Base-by-base conservation (phyloP, 352 stramenopile species). In the Globisporangium abappressorium region DNA sequence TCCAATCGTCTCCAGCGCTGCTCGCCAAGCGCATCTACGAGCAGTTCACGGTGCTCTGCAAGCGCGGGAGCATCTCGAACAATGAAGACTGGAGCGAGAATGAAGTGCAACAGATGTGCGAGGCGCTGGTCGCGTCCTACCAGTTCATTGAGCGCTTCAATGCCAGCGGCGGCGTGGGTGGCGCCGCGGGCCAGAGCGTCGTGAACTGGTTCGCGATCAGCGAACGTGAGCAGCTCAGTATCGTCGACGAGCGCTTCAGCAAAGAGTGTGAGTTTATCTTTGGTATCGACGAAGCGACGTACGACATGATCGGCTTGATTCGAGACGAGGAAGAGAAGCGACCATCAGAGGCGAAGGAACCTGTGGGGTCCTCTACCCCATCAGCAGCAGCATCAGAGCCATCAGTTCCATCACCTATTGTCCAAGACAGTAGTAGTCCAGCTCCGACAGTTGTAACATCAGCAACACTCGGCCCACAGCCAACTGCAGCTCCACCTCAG, bases 71-170 rank as follows among this genome's bases (percentile, higher is more conserved):
- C 9, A 33, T n/a, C 26, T 58, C 38, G 0, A 3, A 58, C 54
- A 33, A 58, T 4, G 54, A 41, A 24, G 26, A 28, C 54, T 58
- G 33, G 26, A 58, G 15, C 26, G 54, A 58, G 15, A 58, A 26
- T 9, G 46, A 66, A 5, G 15, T n/a, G 46, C 24, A 47, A 28
- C 14, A 64, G n/a, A 65, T n/a, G 28, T 18, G 57, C n/a, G 28
- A 49, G 20, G 22, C 11, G 30, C 33, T 22, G 30, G 20, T 15
- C n/a, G 20, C 14, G 47, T 14, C 24, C 28, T 59, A 58, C 60
- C 28, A 18, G 60, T 18, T 66, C 8, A 28, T 66, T 30, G 24
- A 43, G 60, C 28, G 49, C 47, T 66, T 59, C 30, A 66, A 66
- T 26, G 30, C 47, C 4, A 38, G 59, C 18, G 20, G 28, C 18